A percentile compares a stretch with the other conserved stretches of the same genome.
Evolutionary conservation across 208 protist genomes (phyloP).

Genomic region (Spongospora subterranea): DNA sequence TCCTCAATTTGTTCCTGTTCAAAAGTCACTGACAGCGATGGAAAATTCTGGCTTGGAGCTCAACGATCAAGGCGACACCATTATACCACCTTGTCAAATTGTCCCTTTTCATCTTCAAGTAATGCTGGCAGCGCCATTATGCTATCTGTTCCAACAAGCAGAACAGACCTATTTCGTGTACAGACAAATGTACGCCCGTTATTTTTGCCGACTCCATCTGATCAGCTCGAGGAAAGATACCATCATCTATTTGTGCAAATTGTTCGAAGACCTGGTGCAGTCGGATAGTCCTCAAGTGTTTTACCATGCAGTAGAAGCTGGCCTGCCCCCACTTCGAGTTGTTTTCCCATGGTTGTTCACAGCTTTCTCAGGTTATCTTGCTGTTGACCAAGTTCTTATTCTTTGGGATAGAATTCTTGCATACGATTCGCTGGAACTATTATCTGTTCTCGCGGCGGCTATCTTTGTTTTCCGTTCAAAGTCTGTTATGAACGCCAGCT

Average conservation of each 20-base stretch:
- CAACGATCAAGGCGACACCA: not conserved
- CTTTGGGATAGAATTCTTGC: conserved; percentile 59
- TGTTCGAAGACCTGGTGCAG: conserved; percentile 62
- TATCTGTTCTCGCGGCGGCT: not conserved
- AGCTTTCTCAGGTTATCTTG: conserved; percentile 59
- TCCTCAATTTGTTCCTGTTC: not conserved
- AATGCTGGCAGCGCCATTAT: conserved; percentile 57
- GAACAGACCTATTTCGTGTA: conserved; percentile 62
- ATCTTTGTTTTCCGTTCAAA: conserved; percentile 52
- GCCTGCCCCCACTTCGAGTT: conserved; percentile 51
- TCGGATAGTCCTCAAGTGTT: conserved; percentile 41
- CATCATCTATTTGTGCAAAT: conserved; percentile 39
- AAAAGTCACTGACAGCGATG: not conserved
- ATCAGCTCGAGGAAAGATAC: conserved; percentile 61
- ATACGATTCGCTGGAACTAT: conserved; percentile 63
- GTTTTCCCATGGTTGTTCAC: conserved; percentile 68
- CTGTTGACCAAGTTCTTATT: conserved; percentile 20
- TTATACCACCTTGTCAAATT: conserved; percentile 55
- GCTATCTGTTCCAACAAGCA: conserved; percentile 54
- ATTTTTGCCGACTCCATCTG: conserved; percentile 62
- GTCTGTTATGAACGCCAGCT: conserved; percentile 22
- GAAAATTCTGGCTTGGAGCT: conserved; percentile 45
- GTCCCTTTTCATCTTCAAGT: conserved; percentile 62
- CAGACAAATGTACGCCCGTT: conserved; percentile 48
- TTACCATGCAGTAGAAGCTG: conserved; percentile 60